A percentile compares a stretch with the other conserved stretches of the same genome.
Conservation (phyloP, 176 grass and related monocot genomes). For the Carex cristatella region DNA sequence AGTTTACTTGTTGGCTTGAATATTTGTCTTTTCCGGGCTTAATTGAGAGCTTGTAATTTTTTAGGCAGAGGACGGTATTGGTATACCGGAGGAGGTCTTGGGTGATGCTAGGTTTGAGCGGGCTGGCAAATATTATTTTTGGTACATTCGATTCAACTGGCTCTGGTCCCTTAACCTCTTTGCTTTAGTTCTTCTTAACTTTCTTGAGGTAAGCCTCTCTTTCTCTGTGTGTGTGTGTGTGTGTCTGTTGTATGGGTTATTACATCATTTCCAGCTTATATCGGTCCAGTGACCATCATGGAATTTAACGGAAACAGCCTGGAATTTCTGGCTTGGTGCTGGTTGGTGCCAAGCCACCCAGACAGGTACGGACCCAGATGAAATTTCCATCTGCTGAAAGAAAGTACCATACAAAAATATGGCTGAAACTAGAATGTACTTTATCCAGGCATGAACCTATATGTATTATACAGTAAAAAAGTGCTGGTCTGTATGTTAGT, state of each 20-base stretch:
- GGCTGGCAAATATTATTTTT: conserved; percentile 80
- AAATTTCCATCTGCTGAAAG: background rate
- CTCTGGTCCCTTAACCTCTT: conserved; percentile 93
- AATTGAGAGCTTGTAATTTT: conserved; percentile 25
- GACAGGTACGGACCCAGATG: background rate
- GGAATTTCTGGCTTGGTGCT: background rate
- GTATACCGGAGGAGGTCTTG: conserved; percentile 80
- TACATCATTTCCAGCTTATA: background rate
- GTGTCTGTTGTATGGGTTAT: background rate
- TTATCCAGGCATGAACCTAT: background rate
- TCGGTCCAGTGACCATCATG: background rate
- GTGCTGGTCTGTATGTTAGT: background rate
- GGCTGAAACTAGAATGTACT: background rate
- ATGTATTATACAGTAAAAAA: background rate
- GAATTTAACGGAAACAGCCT: background rate
- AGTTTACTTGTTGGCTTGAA: background rate
- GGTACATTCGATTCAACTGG: conserved; percentile 68
- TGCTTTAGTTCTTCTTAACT: conserved; percentile 84
- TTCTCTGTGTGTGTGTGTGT: background rate
- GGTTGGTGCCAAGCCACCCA: background rate
- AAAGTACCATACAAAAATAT: background rate
- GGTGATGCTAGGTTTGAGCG: conserved; percentile 59
- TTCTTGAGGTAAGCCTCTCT: conserved; percentile 69
- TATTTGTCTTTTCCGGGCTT: background rate
- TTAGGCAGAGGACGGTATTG: conserved; percentile 94